phyloP scores from a whole-genome alignment of 768 basidiomycete genomes.

The Lactifluus hygrophoroides region DNA sequence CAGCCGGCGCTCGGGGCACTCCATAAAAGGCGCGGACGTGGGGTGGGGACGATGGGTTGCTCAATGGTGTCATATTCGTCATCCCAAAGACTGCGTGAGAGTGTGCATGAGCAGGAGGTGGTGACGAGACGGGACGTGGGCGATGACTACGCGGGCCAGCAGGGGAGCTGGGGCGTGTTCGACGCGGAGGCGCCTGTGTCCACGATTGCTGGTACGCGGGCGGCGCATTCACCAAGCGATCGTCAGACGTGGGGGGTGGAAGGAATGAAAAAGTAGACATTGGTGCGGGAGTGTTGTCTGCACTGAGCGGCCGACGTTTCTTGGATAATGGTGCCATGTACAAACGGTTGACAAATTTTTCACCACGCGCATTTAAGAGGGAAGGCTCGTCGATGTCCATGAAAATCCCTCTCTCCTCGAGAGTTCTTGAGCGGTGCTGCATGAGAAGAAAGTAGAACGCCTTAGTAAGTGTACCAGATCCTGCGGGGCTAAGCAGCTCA shows the following conservation, averaged over 20 bases:
- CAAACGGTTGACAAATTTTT: conserved; percentile 33
- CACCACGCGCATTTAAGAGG: conserved; percentile 23
- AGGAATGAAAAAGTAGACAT: conserved; percentile 5
- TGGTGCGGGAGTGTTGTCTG: conserved; percentile 1
- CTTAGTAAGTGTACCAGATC: conserved; percentile 68
- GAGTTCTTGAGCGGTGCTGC: conserved; percentile 59
- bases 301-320: conserved; percentile 21
- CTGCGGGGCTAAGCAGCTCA: conserved; percentile 63
- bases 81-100: neutral
- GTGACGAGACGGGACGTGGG: conserved; percentile 19
- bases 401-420: conserved; percentile 46
- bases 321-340: conserved; percentile 35
- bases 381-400: conserved; percentile 27
- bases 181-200: conserved; percentile 6
- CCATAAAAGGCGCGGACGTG: conserved; percentile 7
- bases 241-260: conserved; percentile 13
- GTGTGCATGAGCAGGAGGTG: conserved; percentile 12
- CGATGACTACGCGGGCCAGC: conserved; percentile 20
- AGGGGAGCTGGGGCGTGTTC: conserved; percentile 19
- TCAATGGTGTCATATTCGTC: conserved; percentile 1
- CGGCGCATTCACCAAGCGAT: conserved; percentile 13
- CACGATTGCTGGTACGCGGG: conserved; percentile 15
- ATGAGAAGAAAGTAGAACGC: conserved; percentile 82
- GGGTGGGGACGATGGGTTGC: neutral
- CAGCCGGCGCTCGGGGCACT: conserved; percentile 1